Conservation (phyloP, 352 stramenopile genomes). For the Phytophthora ohioensis region DNA sequence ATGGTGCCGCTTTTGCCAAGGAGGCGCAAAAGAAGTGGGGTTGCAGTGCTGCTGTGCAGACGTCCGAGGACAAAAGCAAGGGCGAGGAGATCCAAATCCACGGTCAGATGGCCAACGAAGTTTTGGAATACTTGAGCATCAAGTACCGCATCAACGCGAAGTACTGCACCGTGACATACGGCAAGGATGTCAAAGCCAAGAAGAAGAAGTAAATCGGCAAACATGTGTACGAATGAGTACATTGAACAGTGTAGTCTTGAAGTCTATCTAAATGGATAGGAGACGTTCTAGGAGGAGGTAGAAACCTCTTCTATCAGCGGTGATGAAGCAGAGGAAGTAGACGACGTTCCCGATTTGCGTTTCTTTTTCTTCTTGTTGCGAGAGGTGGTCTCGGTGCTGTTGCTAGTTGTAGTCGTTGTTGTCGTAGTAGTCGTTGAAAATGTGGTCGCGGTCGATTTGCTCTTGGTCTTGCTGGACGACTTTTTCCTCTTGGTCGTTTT, state of each 20-base stretch:
- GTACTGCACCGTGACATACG: slow-evolving; percentile 73
- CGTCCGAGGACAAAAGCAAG: slow-evolving; percentile 68
- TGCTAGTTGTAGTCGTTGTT: slow-evolving; percentile 10
- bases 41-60: slow-evolving; percentile 66
- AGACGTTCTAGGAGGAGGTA: slow-evolving; percentile 40
- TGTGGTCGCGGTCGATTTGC: slow-evolving; percentile 32
- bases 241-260: slow-evolving; percentile 20
- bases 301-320: slow-evolving; percentile 41
- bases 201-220: slow-evolving; percentile 61
- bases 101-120: slow-evolving; percentile 83
- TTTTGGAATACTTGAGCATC: slow-evolving; percentile 67
- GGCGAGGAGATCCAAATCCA: slow-evolving; percentile 82
- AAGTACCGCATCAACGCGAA: slow-evolving; percentile 81
- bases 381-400: slow-evolving; percentile 18
- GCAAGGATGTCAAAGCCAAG: slow-evolving; percentile 84
- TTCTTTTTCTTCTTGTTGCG: slow-evolving; percentile 55
- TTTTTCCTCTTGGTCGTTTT: slow-evolving; percentile 71
- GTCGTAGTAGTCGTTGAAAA: background rate
- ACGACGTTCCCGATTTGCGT: slow-evolving; percentile 37
- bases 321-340: slow-evolving; percentile 33
- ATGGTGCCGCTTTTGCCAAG: slow-evolving; percentile 72
- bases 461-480: slow-evolving; percentile 44
- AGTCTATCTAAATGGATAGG: slow-evolving; percentile 37
- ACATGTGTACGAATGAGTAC: slow-evolving; percentile 23
- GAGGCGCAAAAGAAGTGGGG: slow-evolving; percentile 88